Evolutionary conservation across 192 early-diverging fungal genomes (phyloP).

Genomic region (Lunasporangiospora selenospora): DNA sequence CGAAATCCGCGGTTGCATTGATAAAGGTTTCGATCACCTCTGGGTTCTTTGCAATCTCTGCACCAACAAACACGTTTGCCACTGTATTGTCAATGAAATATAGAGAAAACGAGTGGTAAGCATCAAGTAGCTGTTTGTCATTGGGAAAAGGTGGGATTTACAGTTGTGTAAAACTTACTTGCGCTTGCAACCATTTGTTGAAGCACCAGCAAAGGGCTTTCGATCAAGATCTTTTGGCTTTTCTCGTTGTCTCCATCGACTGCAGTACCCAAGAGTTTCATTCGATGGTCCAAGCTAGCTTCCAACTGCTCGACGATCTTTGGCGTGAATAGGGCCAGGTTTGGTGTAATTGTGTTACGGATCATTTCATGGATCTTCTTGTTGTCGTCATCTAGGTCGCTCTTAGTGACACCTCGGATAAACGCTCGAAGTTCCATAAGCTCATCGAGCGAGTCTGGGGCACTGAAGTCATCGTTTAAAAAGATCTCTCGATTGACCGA

Average conservation of each 20-base stretch:
- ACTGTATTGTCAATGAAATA: no score
- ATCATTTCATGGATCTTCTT: conserved; percentile 18
- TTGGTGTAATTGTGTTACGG: conserved; percentile 43
- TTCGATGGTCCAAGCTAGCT: conserved; percentile 3
- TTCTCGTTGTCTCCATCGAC: no score
- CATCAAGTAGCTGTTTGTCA: no score
- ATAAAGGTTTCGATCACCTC: conserved; percentile 37
- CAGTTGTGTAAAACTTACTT: no score
- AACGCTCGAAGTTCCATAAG: conserved; percentile 19
- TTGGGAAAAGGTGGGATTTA: no score
- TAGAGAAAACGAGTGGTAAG: no score
- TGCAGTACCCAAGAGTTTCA: conserved; percentile 11
- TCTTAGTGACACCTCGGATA: conserved; percentile 7
- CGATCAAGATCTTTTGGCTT: no score
- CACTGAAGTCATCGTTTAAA: conserved; percentile 36
- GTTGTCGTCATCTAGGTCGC: conserved; percentile 11
- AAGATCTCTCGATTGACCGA: conserved; percentile 39
- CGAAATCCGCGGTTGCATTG: conserved; percentile 24
- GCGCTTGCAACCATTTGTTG: conserved; percentile 48
- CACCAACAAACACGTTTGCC: conserved; percentile 33
- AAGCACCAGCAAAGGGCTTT: conserved; percentile 26
- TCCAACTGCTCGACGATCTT: conserved; percentile 28
- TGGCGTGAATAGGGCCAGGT: conserved; percentile 43
- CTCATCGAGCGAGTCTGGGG: conserved; percentile 15
- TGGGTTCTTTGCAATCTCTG: conserved; percentile 18